phyloP scores from a whole-genome alignment of 495 filamentous ascomycete genomes.

The Apodospora peruviana region DNA sequence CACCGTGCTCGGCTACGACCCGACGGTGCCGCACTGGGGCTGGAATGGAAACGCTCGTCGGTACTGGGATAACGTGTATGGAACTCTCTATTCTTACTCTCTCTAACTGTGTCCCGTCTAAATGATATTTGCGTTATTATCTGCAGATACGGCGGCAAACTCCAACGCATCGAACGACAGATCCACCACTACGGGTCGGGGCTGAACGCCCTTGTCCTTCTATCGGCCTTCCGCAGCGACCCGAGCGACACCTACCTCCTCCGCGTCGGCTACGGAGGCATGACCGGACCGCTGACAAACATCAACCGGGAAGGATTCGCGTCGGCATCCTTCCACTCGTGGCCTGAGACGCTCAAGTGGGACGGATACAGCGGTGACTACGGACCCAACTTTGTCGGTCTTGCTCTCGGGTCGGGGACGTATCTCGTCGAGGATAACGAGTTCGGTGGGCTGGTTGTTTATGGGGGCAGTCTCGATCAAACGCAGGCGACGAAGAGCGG shows the following conservation, averaged over 20 bases:
- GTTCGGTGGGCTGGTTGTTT: conserved; percentile 32
- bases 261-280: conserved; percentile 45
- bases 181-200: conserved; percentile 54
- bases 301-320: conserved; percentile 45
- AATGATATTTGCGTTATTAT: not conserved
- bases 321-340: conserved; percentile 47
- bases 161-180: conserved; percentile 45
- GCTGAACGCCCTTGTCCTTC: conserved; percentile 46
- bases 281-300: conserved; percentile 43
- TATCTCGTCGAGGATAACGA: conserved; percentile 37
- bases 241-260: conserved; percentile 33
- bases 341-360: conserved; percentile 45
- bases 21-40: conserved; percentile 48
- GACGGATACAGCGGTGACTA: conserved; percentile 50
- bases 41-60: conserved; percentile 50
- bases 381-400: conserved; percentile 43
- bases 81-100: no score
- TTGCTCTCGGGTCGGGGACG: conserved; percentile 36
- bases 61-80: conserved; percentile 46
- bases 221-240: conserved; percentile 37
- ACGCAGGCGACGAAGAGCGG: not conserved
- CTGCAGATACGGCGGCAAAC: conserved; percentile 37
- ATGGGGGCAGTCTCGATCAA: conserved; percentile 36
- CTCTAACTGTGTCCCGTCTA: not conserved
- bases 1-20: conserved; percentile 45